phyloP scores from a whole-genome alignment of 768 basidiomycete species.

The Leccinum subtestaceum region DNA sequence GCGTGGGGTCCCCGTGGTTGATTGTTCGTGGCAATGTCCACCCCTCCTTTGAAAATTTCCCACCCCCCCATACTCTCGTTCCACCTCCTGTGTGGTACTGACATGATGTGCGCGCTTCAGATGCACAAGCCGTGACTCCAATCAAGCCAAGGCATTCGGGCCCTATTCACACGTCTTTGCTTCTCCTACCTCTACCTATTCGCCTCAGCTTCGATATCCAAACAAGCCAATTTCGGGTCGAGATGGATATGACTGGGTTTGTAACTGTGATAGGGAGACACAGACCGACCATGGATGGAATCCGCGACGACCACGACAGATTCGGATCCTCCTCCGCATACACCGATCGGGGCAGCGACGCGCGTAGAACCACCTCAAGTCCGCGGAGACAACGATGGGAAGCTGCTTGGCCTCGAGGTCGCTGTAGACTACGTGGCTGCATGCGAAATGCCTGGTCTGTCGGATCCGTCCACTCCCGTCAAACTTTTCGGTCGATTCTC shows the following conservation, averaged over 20 bases:
- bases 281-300: constrained; percentile 28
- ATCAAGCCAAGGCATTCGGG: constrained; percentile 2
- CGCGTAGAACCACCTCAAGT: constrained; percentile 6
- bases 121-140: constrained; percentile 12
- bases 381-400: constrained; percentile 16
- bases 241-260: constrained; percentile 5
- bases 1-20: neutral
- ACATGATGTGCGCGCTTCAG: constrained; percentile 9
- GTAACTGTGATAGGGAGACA: constrained; percentile 20
- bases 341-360: constrained; percentile 18
- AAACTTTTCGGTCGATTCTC: constrained; percentile 15
- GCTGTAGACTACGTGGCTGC: neutral
- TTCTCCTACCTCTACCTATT: neutral
- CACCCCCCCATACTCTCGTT: neutral
- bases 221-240: constrained; percentile 3
- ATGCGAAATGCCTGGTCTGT: constrained; percentile 3
- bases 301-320: constrained; percentile 29
- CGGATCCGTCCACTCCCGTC: constrained; percentile 17
- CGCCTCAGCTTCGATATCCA: constrained; percentile 1
- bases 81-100: constrained; percentile 4
- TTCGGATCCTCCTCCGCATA: constrained; percentile 27
- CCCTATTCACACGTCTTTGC: constrained; percentile 6
- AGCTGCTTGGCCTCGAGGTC: constrained; percentile 7
- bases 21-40: constrained; percentile 2
- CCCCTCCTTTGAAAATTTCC: neutral